Base-by-base conservation (phyloP, 352 stramenopile species). In the Phytophthora citricola region DNA sequence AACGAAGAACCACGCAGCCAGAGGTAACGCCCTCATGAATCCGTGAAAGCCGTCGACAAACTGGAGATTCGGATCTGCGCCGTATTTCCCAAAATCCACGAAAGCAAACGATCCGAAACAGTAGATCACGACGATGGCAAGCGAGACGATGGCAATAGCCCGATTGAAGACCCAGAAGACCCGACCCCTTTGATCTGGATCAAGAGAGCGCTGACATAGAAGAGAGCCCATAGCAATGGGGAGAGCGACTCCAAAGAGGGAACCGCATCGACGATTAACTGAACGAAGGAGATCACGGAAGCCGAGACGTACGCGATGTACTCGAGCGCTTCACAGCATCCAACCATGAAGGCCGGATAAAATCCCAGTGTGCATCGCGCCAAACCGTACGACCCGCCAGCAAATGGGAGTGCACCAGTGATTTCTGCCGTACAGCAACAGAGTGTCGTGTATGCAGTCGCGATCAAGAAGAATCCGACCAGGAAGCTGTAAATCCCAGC, bases 1-100 rank as follows among this genome's bases (percentile, higher is more conserved):
- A 14, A 87, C 77, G 40, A 83, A 87, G 31, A 83, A 79, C 73
- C 79, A 81, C 10, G 67, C 61, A 5, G 64, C 73, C 14, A 79
- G 26, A 3, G 76, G 73, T 1, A 82, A 24, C 3, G 49, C 32
- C n/a, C 70, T 71, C 59, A 78, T 71, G 36, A 84, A 79, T 5
- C 62, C 75, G 0, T 34, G 7, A 45, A 78, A 73, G 1, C 36
- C 55, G 8, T 58, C 58, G 10, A 64, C 58, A 31, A 75, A 75
- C 3, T 59, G 38, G 0, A 71, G 20, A 6, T 70, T 38, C 10
- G 52, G 7, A 32, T 65, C 14, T 9, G 32, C 8, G 3, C 15
- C 66, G 10, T 75, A 63, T 63, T 63, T 43, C 5, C 39, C 15
- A 22, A 69, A 85, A 29, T 66, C 24, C 1, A 69, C 71, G 31